Evolutionary conservation across 495 filamentous ascomycete genomes (phyloP).

Genomic region (Eremomyces bilateralis): DNA sequence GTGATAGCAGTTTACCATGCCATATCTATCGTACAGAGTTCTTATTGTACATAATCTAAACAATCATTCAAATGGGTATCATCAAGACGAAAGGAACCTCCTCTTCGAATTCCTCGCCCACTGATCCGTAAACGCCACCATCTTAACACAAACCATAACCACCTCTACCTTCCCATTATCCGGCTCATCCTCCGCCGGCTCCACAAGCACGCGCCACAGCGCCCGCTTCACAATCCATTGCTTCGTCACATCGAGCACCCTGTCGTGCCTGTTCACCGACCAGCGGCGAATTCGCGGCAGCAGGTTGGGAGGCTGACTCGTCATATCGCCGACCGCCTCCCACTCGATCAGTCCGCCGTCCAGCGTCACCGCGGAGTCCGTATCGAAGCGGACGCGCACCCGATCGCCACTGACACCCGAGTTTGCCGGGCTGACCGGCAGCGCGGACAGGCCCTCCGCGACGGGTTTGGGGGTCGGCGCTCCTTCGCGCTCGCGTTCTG

Average conservation of each 20-base stretch:
- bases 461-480: too few relatives aligned
- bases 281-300: constrained; percentile 4
- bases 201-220: constrained; percentile 64
- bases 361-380: constrained; percentile 47
- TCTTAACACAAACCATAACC: constrained; percentile 54
- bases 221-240: constrained; percentile 58
- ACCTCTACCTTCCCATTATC: constrained; percentile 29
- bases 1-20: too few relatives aligned
- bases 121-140: constrained; percentile 54
- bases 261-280: constrained; percentile 8
- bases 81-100: too few relatives aligned
- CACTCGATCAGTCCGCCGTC: constrained; percentile 28
- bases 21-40: too few relatives aligned
- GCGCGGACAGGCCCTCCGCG: constrained; percentile 16
- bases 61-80: too few relatives aligned
- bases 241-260: constrained; percentile 8
- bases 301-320: constrained; percentile 1
- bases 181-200: constrained; percentile 19
- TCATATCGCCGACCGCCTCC: constrained; percentile 4
- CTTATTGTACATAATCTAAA: too few relatives aligned
- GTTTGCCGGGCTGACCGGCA: constrained; percentile 44
- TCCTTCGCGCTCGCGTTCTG: constrained; percentile 26
- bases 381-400: constrained; percentile 42
- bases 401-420: constrained; percentile 48
- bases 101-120: constrained; percentile 43